Base-by-base conservation (phyloP, 257 asterid species). In the Jasminum sambac region DNA sequence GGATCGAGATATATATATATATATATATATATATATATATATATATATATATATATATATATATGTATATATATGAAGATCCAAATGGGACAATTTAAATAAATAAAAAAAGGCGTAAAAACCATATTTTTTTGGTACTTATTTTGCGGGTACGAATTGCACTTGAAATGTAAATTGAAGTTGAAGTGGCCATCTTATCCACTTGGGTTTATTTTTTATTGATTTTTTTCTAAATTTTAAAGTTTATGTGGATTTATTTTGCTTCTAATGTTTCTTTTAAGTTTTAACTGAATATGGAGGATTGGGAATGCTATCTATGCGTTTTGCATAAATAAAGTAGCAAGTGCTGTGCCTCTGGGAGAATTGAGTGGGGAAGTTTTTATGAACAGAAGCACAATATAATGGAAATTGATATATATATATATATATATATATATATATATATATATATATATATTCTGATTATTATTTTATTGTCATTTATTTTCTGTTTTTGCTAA, bases 41-140 rank as follows among this genome's bases (percentile, higher is more conserved):
- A n/a, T n/a, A n/a, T n/a, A n/a, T n/a, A n/a, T n/a, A n/a, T n/a
- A n/a, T n/a, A n/a, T n/a, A n/a, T n/a, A n/a, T n/a, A n/a, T n/a
- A n/a, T n/a, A n/a, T n/a, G n/a, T 16, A 11, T 23, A 30, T 57
- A 17, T 67, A 60, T 59, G 61, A 24, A 37, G 50, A 13, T 43
- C 58, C 40, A 23, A 74, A 72, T 50, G 26, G 74, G 48, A 30
- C 43, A 57, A 38, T 41, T 46, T 6, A 48, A 43, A 34, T 6
- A 48, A 43, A 34, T 14, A 43, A 23, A 14, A 13, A 64, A 50
- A n/a, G 13, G 25, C 10, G 16, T 46, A n/a, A 17, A 34, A 64
- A 68, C 72, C 78, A 67, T 82, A 44, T 42, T 68, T 26, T 70
- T 68, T 76, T 68, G 67, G 26, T 39, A 24, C 16, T 46, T 75